Conservation (phyloP, 148 eudicot species). For the Diospyros lotus region DNA sequence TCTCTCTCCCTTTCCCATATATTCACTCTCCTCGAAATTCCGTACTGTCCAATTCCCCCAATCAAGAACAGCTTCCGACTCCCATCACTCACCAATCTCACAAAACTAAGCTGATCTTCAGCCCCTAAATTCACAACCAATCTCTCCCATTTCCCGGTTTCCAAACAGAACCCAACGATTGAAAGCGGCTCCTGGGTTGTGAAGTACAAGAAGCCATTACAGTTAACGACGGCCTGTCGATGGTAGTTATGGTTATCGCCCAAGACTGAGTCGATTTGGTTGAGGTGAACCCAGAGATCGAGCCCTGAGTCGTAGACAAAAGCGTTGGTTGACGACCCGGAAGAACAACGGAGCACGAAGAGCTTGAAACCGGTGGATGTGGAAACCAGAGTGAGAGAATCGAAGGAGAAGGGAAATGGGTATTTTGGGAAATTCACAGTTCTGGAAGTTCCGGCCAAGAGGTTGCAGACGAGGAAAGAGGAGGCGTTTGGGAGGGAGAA, state of each 20-base stretch:
- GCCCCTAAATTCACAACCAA: background rate
- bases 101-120: conserved; percentile 34
- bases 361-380: conserved; percentile 33
- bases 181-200: conserved; percentile 41
- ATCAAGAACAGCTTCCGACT: conserved; percentile 36
- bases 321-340: conserved; percentile 28
- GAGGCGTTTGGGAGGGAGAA: conserved; percentile 39
- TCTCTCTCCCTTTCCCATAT: conserved; percentile 45
- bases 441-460: conserved; percentile 32
- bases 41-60: conserved; percentile 58
- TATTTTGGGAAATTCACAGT: conserved; percentile 34
- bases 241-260: conserved; percentile 16
- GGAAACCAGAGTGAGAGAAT: conserved; percentile 38
- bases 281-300: conserved; percentile 31
- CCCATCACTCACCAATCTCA: conserved; percentile 36
- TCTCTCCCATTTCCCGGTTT: conserved; percentile 35
- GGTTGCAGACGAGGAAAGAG: conserved; percentile 46
- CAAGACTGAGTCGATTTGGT: conserved; percentile 17
- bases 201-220: conserved; percentile 41
- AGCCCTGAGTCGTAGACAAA: conserved; percentile 41
- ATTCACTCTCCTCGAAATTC: conserved; percentile 50
- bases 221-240: conserved; percentile 45
- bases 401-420: conserved; percentile 30
- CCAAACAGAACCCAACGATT: conserved; percentile 31
- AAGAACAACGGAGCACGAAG: conserved; percentile 25